Evolutionary conservation across 768 basidiomycete genomes (phyloP), one percentile per base, ranked within the genome.

Genomic region (Cubamyces sp.): DNA sequence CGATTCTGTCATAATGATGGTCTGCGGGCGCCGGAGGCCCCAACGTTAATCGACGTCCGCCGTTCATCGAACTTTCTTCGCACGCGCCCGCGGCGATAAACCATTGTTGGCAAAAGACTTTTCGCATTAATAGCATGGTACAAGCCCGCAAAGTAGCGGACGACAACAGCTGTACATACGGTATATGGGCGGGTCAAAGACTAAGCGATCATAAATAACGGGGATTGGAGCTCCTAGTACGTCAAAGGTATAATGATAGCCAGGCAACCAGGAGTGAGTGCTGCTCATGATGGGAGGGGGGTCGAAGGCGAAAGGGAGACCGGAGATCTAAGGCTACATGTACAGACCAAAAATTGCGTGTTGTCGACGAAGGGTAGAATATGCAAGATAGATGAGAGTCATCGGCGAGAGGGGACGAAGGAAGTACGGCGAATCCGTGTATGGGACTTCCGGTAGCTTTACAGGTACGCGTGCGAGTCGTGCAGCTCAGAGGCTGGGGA

Each of bases 161-260:
- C 49, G 26, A 48, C 52, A 45, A 61, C 51, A 52, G 52, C 26
- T 45, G 19, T 25, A 45, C 54, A 57, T 53, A 40, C 26, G 25
- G 49, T 56, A 61, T 37, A 53, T 12, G 28, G 30, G 9, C 23
- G 12, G 37, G 16, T 19, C 19, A n/a, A 47, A 47, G 46, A 45
- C 47, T 43, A 47, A 30, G 18, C 14, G 19, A 51, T 49, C 59
- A 66, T 63, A 66, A 58, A 62, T 62, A 67, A 16, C 54, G 55
- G 50, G 34, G 6, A 34, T 34, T 11, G 34, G 25, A 18, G 46
- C 43, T 42, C 55, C 46, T 37, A 51, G 49, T 47, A 41, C 50
- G 62, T 60, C 64, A 30, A 9, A 45, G 54, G 42, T 53, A 60
- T 60, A 54, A 60, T 48, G 49, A 53, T 53, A 57, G 55, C 61